Conservation (phyloP, 2,329 filamentous ascomycete genomes). For the Talaromyces verruculosus region DNA sequence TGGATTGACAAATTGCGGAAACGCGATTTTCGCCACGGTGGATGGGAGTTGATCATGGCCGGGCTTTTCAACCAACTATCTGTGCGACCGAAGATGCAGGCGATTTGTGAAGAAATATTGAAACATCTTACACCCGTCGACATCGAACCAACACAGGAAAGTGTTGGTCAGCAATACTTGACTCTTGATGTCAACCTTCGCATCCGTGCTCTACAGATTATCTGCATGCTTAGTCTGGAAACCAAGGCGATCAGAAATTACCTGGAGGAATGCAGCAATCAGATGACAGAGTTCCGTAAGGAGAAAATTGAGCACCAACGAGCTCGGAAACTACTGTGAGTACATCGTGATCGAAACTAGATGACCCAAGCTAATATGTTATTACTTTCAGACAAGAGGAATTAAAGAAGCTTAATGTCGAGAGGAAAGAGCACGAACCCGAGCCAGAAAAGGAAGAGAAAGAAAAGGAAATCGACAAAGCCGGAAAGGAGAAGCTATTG, state of each 20-base stretch:
- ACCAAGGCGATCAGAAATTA: constrained; percentile 84
- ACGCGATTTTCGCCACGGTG: constrained; percentile 81
- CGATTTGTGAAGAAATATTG: constrained; percentile 75
- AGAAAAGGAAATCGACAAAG: constrained; percentile 36
- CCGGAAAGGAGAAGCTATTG: constrained; percentile 15
- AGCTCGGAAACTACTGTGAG: constrained; percentile 64
- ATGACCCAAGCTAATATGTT: not conserved
- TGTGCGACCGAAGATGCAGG: constrained; percentile 67
- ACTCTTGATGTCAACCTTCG: constrained; percentile 79
- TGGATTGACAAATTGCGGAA: constrained; percentile 84
- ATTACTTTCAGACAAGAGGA: constrained; percentile 40
- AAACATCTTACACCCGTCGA: constrained; percentile 77
- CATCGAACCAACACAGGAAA: constrained; percentile 71
- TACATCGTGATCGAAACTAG: constrained; percentile 24
- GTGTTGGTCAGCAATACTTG: constrained; percentile 69
- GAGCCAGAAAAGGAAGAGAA: constrained; percentile 47
- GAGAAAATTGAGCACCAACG: constrained; percentile 92
- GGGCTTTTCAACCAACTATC: constrained; percentile 84
- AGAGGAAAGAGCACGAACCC: constrained; percentile 50
- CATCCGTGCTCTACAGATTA: constrained; percentile 75
- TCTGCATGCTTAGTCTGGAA: constrained; percentile 80
- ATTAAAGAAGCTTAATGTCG: constrained; percentile 48
- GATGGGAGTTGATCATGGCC: constrained; percentile 88
- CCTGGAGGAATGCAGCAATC: constrained; percentile 86
- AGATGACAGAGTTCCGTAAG: constrained; percentile 93